These are phyloP conservation scores for Pichia nanzhaoensis DNA, from an alignment of 805 yeast genomes.

Conservation along the genomic window DNA sequence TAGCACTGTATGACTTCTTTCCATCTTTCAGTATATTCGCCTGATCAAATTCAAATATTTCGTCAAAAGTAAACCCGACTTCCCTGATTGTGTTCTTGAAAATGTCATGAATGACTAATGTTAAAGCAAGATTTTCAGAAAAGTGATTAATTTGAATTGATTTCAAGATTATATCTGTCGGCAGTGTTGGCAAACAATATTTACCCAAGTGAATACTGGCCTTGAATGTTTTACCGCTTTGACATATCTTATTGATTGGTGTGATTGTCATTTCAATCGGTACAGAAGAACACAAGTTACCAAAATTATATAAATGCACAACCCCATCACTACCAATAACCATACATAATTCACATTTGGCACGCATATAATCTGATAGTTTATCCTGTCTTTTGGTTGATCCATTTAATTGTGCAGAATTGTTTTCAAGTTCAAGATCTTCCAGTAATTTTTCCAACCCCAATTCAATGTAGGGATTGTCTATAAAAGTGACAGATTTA, in stretches of 20 bases:
- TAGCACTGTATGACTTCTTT: not conserved
- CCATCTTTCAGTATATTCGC: not conserved
- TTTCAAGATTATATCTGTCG: slow-evolving; percentile 20
- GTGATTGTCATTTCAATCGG: slow-evolving; percentile 46
- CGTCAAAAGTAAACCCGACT: slow-evolving; percentile 28
- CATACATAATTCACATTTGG: slow-evolving; percentile 34
- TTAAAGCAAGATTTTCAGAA: slow-evolving; percentile 23
- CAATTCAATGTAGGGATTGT: slow-evolving; percentile 30
- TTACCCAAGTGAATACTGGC: slow-evolving; percentile 19
- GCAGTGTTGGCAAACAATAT: slow-evolving; percentile 28
- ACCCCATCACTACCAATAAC: slow-evolving; percentile 37
- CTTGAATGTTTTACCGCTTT: slow-evolving; percentile 14
- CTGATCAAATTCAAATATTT: slow-evolving; percentile 23
- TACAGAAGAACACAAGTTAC: slow-evolving; percentile 38
- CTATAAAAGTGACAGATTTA: slow-evolving; percentile 31
- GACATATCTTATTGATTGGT: slow-evolving; percentile 27
- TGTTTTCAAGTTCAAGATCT: slow-evolving; percentile 15
- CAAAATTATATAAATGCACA: slow-evolving; percentile 39
- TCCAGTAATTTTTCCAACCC: slow-evolving; percentile 21
- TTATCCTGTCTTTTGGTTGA: slow-evolving; percentile 15
- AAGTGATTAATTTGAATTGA: slow-evolving; percentile 19
- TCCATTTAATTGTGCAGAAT: not conserved
- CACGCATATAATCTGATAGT: slow-evolving; percentile 22
- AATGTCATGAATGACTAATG: slow-evolving; percentile 41
- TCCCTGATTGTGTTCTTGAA: slow-evolving; percentile 30